Evolutionary conservation across 164 flowering plant species (phyloP).

Genomic region (Chimonanthus praecox): DNA sequence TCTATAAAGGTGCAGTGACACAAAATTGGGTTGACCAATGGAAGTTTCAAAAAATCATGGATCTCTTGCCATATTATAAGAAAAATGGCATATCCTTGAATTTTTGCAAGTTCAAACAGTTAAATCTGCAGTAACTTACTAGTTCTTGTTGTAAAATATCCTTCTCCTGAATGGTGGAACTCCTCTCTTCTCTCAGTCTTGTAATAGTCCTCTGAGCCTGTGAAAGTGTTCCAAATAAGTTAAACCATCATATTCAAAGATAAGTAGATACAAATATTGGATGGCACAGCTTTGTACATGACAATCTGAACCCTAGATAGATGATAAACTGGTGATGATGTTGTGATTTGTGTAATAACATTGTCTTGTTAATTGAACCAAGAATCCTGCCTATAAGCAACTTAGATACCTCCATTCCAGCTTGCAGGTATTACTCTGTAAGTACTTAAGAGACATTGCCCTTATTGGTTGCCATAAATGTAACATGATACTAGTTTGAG

Average conservation of each 20-base stretch:
- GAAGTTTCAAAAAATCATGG: background rate
- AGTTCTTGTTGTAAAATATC: constrained; percentile 43
- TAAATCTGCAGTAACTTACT: constrained; percentile 27
- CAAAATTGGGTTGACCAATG: background rate
- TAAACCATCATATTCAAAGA: background rate
- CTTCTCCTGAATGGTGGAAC: constrained; percentile 31
- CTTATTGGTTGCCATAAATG: no score
- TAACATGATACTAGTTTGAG: no score
- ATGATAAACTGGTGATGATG: no score
- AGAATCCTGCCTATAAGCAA: no score
- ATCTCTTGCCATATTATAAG: background rate
- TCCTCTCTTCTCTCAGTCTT: constrained; percentile 54
- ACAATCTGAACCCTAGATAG: no score
- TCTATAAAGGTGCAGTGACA: no score
- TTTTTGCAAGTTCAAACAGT: background rate
- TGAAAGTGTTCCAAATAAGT: constrained; percentile 5
- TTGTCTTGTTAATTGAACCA: no score
- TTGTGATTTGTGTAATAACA: no score
- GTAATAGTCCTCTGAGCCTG: constrained; percentile 59
- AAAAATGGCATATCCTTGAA: background rate
- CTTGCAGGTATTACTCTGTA: no score
- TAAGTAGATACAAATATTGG: background rate
- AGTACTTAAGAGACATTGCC: no score
- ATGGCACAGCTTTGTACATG: no score
- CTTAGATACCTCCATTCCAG: no score